phyloP scores from a whole-genome alignment of 2,329 filamentous ascomycete species.

The Elsinoe australis region DNA sequence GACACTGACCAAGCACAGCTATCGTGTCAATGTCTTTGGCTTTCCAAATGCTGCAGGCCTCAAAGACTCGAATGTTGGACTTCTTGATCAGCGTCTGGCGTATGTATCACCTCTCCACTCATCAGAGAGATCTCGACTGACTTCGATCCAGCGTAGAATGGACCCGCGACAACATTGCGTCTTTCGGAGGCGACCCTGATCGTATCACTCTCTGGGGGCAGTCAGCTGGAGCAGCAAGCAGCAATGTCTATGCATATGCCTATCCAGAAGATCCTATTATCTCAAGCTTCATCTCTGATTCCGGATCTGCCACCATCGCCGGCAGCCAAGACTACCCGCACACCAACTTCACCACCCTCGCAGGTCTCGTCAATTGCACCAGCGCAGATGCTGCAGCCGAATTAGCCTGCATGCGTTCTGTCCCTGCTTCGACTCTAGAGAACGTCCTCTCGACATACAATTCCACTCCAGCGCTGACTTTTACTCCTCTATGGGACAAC shows the following conservation, averaged over 20 bases:
- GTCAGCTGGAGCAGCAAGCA: constrained; percentile 20
- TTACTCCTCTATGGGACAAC: constrained; percentile 20
- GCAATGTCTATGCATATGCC: constrained; percentile 20
- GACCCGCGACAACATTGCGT: constrained; percentile 21
- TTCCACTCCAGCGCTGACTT: constrained; percentile 15
- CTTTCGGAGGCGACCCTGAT: constrained; percentile 21
- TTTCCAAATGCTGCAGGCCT: constrained; percentile 20
- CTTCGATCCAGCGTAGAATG: constrained; percentile 19
- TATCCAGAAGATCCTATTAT: constrained; percentile 21
- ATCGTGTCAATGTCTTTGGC: constrained; percentile 22
- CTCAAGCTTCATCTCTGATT: constrained; percentile 20
- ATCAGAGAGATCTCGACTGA: not conserved
- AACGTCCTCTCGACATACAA: constrained; percentile 17
- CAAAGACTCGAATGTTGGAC: constrained; percentile 19
- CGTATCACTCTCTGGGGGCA: constrained; percentile 21
- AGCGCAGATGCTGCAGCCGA: not conserved
- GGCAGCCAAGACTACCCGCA: constrained; percentile 13
- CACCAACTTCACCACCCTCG: constrained; percentile 16
- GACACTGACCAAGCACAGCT: constrained; percentile 15
- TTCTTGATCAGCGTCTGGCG: constrained; percentile 21
- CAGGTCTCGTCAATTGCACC: constrained; percentile 10
- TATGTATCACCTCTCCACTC: no score
- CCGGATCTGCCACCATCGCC: constrained; percentile 18
- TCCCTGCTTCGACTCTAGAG: constrained; percentile 14
- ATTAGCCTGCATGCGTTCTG: constrained; percentile 2